Percentiles rank a stretch among this genome's conserved stretches.
These are phyloP conservation scores for Coniochaeta sp. DNA, from an alignment of 2,329 filamentous ascomycete genomes.

Conservation along the genomic window DNA sequence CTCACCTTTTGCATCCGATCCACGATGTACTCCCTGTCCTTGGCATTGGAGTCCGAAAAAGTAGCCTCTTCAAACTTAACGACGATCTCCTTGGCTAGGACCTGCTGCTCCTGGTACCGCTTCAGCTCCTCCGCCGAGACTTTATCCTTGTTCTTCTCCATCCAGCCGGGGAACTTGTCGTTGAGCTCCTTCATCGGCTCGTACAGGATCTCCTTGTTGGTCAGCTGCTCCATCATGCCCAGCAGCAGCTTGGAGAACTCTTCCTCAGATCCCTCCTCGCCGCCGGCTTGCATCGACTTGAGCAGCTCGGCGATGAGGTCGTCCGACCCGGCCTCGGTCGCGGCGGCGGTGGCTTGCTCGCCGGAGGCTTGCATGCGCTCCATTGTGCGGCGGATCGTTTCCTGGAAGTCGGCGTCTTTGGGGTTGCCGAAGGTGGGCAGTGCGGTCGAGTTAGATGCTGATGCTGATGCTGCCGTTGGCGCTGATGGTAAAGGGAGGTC, in stretches of 20 bases:
- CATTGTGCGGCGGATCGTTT: slow-evolving; percentile 90
- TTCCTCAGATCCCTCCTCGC: slow-evolving; percentile 55
- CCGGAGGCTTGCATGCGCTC: slow-evolving; percentile 90
- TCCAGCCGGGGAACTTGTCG: slow-evolving; percentile 86
- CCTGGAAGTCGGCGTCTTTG: slow-evolving; percentile 69
- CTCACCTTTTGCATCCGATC: slow-evolving; percentile 95
- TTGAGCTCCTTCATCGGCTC: slow-evolving; percentile 97
- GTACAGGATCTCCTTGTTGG: slow-evolving; percentile 96
- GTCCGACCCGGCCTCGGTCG: slow-evolving; percentile 58
- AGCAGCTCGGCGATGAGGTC: slow-evolving; percentile 90
- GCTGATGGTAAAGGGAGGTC: slow-evolving; percentile 13
- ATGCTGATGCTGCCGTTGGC: slow-evolving; percentile 13
- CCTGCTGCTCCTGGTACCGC: slow-evolving; percentile 75
- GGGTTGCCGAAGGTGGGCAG: slow-evolving; percentile 19
- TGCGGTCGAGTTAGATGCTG: slow-evolving; percentile 9
- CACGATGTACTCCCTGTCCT: slow-evolving; percentile 86
- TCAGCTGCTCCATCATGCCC: slow-evolving; percentile 98
- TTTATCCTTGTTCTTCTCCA: slow-evolving; percentile 65
- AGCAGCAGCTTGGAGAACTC: slow-evolving; percentile 92
- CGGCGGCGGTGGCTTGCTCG: slow-evolving; percentile 74
- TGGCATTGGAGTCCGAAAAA: slow-evolving; percentile 75
- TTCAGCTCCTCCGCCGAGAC: slow-evolving; percentile 65
- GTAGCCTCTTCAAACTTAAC: slow-evolving; percentile 74
- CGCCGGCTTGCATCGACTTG: slow-evolving; percentile 65
- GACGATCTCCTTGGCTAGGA: slow-evolving; percentile 78